Evolutionary conservation across 257 asterid species (phyloP), one percentile per base, ranked within the genome.

Genomic region (Capsicum rhomboideum): DNA sequence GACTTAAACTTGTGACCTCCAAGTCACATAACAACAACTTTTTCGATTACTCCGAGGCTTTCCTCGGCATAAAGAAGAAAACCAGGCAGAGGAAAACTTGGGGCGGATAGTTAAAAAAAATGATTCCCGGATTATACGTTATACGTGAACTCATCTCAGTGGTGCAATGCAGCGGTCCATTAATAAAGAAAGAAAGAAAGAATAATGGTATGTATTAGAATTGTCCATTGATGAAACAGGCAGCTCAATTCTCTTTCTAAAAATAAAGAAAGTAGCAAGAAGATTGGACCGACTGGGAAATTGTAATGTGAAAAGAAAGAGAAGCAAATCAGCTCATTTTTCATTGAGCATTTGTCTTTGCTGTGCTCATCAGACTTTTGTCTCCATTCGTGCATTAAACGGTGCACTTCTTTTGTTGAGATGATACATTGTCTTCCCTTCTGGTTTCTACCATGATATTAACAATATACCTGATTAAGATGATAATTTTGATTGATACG

Each of bases 91-190:
- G 87, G 80, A 90, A 85, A 90, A 90, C 88, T 91, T 79, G 74
- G 95, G 91, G 96, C 98, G 88, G 87, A 85, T 87, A 80, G 87
- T 92, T 88, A 87, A 88, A 85, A 89, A 85, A 74, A 86, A 13
- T 85, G 44, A 79, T 85, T 91, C 71, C 97, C 97, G 91, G 89
- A 87, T 87, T 89, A 82, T 94, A 90, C 91, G 97, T 92, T 91
- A 78, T 63, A 84, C 97, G 98, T 87, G 85, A 86, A 66, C n/a
- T 54, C 83, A 88, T 83, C 87, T 90, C 79, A 92, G 82, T 94
- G 99, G 99, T 84, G 56, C 18, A 80, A 55, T 10, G 79, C 14
- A 87, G 89, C 98, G 99, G 99, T 90, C 10, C 31, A 82, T 79
- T 93, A 42, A 29, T 13, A 29, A 29, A 26, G 14, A 29, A 10